These are phyloP conservation scores for Cenchrus americanus DNA, from an alignment of 176 grass and related monocot genomes.

Conservation along the genomic window DNA sequence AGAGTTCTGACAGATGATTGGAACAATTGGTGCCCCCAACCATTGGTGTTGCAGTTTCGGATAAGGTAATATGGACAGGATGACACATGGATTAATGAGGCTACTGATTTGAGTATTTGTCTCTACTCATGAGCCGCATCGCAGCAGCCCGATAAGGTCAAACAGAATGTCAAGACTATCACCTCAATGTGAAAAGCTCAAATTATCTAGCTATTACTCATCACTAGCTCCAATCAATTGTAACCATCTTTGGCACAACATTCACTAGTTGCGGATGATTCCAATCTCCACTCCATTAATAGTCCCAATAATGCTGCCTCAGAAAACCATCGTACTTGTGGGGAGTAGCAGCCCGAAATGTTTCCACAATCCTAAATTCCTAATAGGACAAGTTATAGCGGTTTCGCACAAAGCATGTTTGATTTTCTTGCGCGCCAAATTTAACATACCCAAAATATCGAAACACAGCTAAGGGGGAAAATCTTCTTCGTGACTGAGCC, in stretches of 20 bases:
- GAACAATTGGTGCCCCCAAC: not conserved
- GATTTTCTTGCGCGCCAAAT: not conserved
- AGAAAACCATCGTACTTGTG: not conserved
- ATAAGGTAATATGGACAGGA: not conserved
- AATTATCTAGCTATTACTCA: not conserved
- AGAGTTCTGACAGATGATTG: not conserved
- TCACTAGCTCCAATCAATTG: not conserved
- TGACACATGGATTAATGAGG: not conserved
- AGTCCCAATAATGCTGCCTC: not conserved
- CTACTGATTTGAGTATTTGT: slow-evolving; percentile 16
- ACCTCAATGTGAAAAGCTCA: slow-evolving; percentile 3
- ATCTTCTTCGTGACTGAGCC: not conserved
- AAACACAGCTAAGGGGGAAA: not conserved
- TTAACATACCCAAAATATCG: not conserved
- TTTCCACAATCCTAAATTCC: slow-evolving; percentile 2
- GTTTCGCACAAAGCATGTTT: not conserved
- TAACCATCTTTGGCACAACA: slow-evolving; percentile 1
- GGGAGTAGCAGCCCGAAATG: not conserved
- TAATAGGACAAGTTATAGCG: not conserved
- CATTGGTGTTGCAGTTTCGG: not conserved
- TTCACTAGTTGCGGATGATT: not conserved
- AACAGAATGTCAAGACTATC: not conserved
- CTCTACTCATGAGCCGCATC: not conserved
- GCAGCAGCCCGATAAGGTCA: not conserved
- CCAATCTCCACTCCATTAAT: slow-evolving; percentile 11